Conservation (phyloP, 176 grass and related monocot species). For the Musa acuminata region DNA sequence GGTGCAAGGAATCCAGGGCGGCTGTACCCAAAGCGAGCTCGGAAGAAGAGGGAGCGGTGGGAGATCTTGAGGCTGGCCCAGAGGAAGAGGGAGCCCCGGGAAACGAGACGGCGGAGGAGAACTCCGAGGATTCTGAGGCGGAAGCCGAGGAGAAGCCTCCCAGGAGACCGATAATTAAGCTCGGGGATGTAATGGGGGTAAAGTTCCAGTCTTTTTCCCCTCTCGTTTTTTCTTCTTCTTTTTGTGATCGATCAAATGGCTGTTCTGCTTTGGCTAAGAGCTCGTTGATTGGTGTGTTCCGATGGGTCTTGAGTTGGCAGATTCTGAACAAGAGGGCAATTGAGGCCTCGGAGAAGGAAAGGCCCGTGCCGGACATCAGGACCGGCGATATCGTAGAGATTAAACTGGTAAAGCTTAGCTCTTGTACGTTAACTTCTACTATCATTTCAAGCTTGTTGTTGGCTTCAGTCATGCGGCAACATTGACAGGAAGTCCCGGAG, state of each 20-base stretch:
- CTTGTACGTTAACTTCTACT: conserved; percentile 1
- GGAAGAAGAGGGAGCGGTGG: conserved; percentile 23
- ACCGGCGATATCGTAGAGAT: conserved; percentile 87
- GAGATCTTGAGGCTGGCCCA: conserved; percentile 10
- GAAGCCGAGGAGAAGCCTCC: conserved; percentile 33
- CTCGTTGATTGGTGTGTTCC: conserved; percentile 4
- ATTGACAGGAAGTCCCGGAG: conserved; percentile 56
- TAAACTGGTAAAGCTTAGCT: conserved; percentile 52
- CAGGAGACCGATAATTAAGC: conserved; percentile 50
- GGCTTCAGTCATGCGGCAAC: conserved; percentile 5
- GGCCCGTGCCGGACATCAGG: conserved; percentile 71
- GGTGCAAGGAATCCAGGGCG: conserved; percentile 17
- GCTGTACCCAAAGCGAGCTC: conserved; percentile 29
- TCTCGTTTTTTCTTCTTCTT: background rate
- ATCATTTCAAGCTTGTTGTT: conserved; percentile 9
- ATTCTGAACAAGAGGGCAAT: conserved; percentile 88
- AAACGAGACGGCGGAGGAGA: background rate
- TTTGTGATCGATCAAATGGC: background rate
- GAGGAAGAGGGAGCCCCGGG: conserved; percentile 20
- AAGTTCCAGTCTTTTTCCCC: conserved; percentile 5
- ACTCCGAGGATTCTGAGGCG: background rate
- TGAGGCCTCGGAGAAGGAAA: conserved; percentile 74
- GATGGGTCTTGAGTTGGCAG: conserved; percentile 23
- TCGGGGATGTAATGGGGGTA: conserved; percentile 91
- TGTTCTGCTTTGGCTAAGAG: background rate